These are phyloP conservation scores for Rhizopogon vesiculosus DNA, from an alignment of 768 basidiomycete species.

Conservation along the genomic window DNA sequence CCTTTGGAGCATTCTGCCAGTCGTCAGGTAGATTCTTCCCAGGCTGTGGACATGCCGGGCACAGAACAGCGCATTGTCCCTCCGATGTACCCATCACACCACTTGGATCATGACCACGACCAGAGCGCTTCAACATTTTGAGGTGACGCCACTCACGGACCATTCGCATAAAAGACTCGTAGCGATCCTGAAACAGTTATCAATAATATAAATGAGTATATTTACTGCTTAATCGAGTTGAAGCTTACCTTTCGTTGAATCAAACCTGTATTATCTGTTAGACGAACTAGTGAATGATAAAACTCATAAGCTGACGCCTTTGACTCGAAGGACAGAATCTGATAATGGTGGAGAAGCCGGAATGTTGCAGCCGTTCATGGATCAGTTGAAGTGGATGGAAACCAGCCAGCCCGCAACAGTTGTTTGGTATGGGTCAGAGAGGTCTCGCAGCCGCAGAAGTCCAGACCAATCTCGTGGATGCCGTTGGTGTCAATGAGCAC, in stretches of 20 bases:
- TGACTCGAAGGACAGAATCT: conserved; percentile 25
- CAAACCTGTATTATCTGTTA: conserved; percentile 28
- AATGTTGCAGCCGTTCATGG: conserved; percentile 30
- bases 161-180: conserved; percentile 7
- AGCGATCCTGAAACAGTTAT: conserved; percentile 6
- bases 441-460: conserved; percentile 26
- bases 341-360: conserved; percentile 23
- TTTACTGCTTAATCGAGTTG: too few relatives aligned
- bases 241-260: conserved; percentile 4
- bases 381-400: conserved; percentile 22
- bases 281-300: conserved; percentile 19
- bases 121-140: background rate
- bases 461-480: conserved; percentile 21
- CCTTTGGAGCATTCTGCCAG: background rate
- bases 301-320: conserved; percentile 30
- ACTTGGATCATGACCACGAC: background rate
- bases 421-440: conserved; percentile 23
- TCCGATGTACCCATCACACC: background rate
- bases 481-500: conserved; percentile 19
- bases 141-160: conserved; percentile 3
- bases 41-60: conserved; percentile 4
- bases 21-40: conserved; percentile 1
- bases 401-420: conserved; percentile 27
- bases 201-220: too few relatives aligned
- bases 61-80: background rate